A percentile compares a stretch with the other conserved stretches of the same genome.
These are phyloP conservation scores for Chamaecrista fasciculata DNA, from an alignment of 306 rosid genomes.

Conservation along the genomic window DNA sequence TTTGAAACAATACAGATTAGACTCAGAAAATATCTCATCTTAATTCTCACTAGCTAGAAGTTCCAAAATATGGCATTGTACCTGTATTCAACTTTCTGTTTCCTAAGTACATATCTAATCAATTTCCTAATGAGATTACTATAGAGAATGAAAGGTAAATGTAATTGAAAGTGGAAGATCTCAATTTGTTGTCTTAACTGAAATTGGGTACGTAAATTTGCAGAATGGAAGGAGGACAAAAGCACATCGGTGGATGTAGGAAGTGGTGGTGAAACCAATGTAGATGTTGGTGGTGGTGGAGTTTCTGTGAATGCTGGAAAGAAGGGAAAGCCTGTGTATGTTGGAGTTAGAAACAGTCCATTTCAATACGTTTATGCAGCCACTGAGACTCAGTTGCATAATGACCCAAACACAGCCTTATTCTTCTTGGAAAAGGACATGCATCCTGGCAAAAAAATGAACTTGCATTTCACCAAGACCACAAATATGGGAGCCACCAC, in stretches of 20 bases:
- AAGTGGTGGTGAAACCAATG: slow-evolving; percentile 42
- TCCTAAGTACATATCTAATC: no score
- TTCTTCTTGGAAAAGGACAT: slow-evolving; percentile 77
- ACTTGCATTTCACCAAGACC: slow-evolving; percentile 49
- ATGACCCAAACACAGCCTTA: slow-evolving; percentile 54
- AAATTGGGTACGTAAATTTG: background rate
- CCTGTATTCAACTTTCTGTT: background rate
- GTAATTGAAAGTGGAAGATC: background rate
- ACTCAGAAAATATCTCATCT: background rate
- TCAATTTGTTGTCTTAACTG: background rate
- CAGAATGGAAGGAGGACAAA: slow-evolving; percentile 54
- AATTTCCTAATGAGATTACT: no score
- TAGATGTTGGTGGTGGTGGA: slow-evolving; percentile 54
- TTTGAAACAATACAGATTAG: background rate
- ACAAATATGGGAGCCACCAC: slow-evolving; percentile 30
- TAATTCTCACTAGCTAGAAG: background rate
- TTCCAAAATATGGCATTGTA: background rate
- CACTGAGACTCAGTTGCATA: slow-evolving; percentile 59
- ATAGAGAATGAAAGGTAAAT: background rate
- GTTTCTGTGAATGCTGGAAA: slow-evolving; percentile 43
- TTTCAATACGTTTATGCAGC: slow-evolving; percentile 33
- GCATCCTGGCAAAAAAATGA: slow-evolving; percentile 47
- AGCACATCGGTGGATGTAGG: slow-evolving; percentile 48
- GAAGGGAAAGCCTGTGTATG: slow-evolving; percentile 52
- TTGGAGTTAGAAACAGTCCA: slow-evolving; percentile 38